These are phyloP conservation scores for Colletotrichum acutatum DNA, from an alignment of 2,329 filamentous ascomycete genomes.

Conservation along the genomic window DNA sequence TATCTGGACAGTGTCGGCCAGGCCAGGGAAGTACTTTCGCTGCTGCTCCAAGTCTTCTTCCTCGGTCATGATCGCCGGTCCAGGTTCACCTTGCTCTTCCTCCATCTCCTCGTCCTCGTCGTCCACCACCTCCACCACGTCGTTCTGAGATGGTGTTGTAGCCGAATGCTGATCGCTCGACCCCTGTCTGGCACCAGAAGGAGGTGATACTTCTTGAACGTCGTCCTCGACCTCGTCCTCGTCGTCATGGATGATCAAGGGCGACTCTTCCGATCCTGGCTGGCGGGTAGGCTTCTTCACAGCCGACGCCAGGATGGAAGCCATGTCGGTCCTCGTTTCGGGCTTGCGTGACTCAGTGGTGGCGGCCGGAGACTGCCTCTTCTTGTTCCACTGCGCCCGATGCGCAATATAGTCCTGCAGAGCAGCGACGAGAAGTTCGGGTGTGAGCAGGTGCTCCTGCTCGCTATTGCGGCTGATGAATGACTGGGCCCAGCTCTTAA, in stretches of 20 bases:
- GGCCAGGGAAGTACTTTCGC: constrained; percentile 63
- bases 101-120: constrained; percentile 6
- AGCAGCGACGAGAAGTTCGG: constrained; percentile 18
- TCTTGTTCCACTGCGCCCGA: constrained; percentile 26
- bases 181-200: background rate
- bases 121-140: constrained; percentile 13
- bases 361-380: constrained; percentile 12
- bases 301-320: constrained; percentile 10
- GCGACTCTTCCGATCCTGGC: constrained; percentile 10
- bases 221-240: constrained; percentile 28
- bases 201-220: constrained; percentile 4
- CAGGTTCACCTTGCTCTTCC: constrained; percentile 7
- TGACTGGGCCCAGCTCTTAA: constrained; percentile 47
- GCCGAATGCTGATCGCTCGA: background rate
- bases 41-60: constrained; percentile 52
- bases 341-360: constrained; percentile 20
- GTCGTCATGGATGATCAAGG: constrained; percentile 26
- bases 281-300: constrained; percentile 23
- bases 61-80: constrained; percentile 29
- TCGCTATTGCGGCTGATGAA: constrained; percentile 39
- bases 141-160: constrained; percentile 25
- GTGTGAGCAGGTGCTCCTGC: constrained; percentile 22
- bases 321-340: constrained; percentile 24
- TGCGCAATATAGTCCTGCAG: constrained; percentile 20
- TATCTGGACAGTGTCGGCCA: constrained; percentile 52